Conservation (phyloP, 208 protist species). For the Trypanosoma lewisi region DNA sequence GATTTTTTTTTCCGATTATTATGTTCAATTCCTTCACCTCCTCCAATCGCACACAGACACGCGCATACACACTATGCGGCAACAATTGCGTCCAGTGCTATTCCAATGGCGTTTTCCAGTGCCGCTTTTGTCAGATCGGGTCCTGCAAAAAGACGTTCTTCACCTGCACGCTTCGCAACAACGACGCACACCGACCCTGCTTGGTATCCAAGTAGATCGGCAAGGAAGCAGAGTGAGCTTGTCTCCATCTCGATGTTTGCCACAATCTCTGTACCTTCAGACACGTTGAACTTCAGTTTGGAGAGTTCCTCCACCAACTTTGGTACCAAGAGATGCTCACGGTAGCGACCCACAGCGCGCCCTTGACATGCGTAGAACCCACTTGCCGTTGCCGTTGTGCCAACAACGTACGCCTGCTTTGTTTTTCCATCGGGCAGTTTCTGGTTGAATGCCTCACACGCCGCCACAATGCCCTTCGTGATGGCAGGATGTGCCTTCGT, state of each 20-base stretch:
- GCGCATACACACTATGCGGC: slow-evolving; percentile 3
- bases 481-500: slow-evolving; percentile 55
- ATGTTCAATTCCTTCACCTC: not conserved
- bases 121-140: slow-evolving; percentile 32
- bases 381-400: slow-evolving; percentile 57
- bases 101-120: slow-evolving; percentile 39
- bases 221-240: slow-evolving; percentile 65
- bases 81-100: slow-evolving; percentile 57
- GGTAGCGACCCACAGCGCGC: slow-evolving; percentile 59
- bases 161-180: slow-evolving; percentile 41
- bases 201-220: slow-evolving; percentile 61
- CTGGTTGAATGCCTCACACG: slow-evolving; percentile 39
- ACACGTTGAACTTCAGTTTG: slow-evolving; percentile 41
- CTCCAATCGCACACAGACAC: not conserved
- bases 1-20: not conserved
- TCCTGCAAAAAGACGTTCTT: slow-evolving; percentile 39
- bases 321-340: slow-evolving; percentile 39
- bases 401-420: slow-evolving; percentile 46
- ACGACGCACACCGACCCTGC: slow-evolving; percentile 65
- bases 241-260: slow-evolving; percentile 85
- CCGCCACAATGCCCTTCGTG: slow-evolving; percentile 39
- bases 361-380: slow-evolving; percentile 85
- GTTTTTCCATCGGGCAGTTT: slow-evolving; percentile 20
- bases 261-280: slow-evolving; percentile 39
- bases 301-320: slow-evolving; percentile 55